Evolutionary conservation across 192 early-diverging fungal species (phyloP), one percentile per base, ranked within the genome.

Genomic region (Backusella parvicylindrica): DNA sequence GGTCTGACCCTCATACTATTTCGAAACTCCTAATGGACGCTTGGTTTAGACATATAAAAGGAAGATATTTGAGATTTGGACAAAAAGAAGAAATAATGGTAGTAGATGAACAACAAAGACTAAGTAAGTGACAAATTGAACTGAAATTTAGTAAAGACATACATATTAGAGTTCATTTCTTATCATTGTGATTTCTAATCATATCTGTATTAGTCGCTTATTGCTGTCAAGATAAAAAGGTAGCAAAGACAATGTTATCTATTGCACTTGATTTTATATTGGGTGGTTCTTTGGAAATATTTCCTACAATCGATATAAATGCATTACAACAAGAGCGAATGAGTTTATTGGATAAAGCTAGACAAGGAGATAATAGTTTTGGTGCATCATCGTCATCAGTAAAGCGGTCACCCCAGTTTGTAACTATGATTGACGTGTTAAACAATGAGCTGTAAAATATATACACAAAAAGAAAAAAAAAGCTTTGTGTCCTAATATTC

Each of bases 1-100:
- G 38, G 5, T 43, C 15, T 2, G 50, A 70, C 3, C 60, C 68
- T 15, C 31, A 66, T 6, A 37, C 41, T 1, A 71, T 76, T 3
- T 56, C 64, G 0, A 76, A 80, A 6, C 37, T 70, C 6, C 26
- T 76, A 13, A 64, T 72, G n/a, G 71, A 80, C 16, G 65, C 74
- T 11, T 80, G 79, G 79, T 80, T 80, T 26, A 50, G 79, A 40
- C 70, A 76, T n/a, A 41, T 80, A 11, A 68, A 72, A 31, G 37
- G 68, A 18, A 64, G 79, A 21, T 80, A 72, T 18, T 38, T 70
- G 16, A 28, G 60, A 12, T 47, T 75, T 37, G 77, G 66, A n/a
- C 65, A 73, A 64, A 23, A 75, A 6, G 72, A 79, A 8, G 60
- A 69, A 6, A 35, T 38, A 0, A 33, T 36, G 33, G 66, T 71